phyloP scores from a whole-genome alignment of 2,329 filamentous ascomycete genomes.

The Alternaria longipes region DNA sequence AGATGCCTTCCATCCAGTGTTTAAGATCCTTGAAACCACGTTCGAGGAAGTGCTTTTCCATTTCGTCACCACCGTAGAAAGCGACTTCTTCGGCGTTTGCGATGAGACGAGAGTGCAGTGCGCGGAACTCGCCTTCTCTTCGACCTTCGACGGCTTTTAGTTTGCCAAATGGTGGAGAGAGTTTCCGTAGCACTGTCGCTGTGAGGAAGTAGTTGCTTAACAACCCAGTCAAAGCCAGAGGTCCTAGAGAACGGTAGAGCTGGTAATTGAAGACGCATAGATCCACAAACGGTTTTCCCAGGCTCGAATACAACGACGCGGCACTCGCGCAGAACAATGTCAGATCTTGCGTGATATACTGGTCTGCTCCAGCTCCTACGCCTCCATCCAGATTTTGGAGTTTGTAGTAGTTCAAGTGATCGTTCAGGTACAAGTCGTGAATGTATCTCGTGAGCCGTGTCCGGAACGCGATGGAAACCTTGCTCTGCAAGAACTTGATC shows the following conservation, averaged over 20 bases:
- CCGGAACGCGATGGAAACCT: conserved; percentile 97
- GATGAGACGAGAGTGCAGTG: conserved; percentile 88
- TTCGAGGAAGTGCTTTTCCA: conserved; percentile 92
- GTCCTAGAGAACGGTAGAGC: conserved; percentile 88
- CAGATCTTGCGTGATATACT: conserved; percentile 97
- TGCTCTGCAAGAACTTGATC: conserved; percentile 98
- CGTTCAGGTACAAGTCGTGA: conserved; percentile 94
- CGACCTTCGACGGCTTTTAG: conserved; percentile 95
- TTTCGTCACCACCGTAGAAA: conserved; percentile 95
- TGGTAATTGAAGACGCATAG: conserved; percentile 98
- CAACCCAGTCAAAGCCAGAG: conserved; percentile 84
- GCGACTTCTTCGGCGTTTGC: conserved; percentile 98
- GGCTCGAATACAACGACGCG: conserved; percentile 90
- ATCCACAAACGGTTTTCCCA: conserved; percentile 98
- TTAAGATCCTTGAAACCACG: conserved; percentile 92
- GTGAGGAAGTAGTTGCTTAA: conserved; percentile 94
- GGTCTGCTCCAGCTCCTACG: conserved; percentile 89
- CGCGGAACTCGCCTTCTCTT: conserved; percentile 94
- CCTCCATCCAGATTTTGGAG: conserved; percentile 91
- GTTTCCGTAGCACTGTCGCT: conserved; percentile 83
- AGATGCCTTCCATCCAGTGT: conserved; percentile 98
- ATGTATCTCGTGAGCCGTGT: conserved; percentile 95
- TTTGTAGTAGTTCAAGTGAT: conserved; percentile 96
- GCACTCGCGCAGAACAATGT: conserved; percentile 94
- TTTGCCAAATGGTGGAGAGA: conserved; percentile 96